Evolutionary conservation across 2,329 filamentous ascomycete species (phyloP).

Genomic region (Trichoderma pleuroti): DNA sequence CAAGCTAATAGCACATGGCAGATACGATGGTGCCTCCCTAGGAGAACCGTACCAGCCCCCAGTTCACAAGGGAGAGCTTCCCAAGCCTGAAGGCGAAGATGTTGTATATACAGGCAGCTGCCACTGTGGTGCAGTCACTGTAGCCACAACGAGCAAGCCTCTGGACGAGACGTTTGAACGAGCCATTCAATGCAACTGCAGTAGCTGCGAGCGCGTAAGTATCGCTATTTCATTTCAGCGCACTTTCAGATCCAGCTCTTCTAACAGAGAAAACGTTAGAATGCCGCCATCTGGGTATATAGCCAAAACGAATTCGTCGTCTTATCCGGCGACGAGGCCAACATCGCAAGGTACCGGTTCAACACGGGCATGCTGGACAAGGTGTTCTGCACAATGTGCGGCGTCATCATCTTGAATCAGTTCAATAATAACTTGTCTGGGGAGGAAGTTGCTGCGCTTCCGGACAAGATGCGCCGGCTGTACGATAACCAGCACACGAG

Average conservation of each 20-base stretch:
- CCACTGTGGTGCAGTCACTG: constrained; percentile 49
- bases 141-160: constrained; percentile 42
- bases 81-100: constrained; percentile 35
- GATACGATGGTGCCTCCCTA: constrained; percentile 37
- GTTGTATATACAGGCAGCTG: constrained; percentile 49
- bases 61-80: constrained; percentile 40
- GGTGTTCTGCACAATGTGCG: constrained; percentile 49
- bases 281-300: constrained; percentile 45
- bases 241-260: not conserved
- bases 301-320: constrained; percentile 38
- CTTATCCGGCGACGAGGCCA: constrained; percentile 37
- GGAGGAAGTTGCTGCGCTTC: constrained; percentile 35
- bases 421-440: constrained; percentile 28
- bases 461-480: constrained; percentile 25
- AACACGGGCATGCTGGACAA: constrained; percentile 33
- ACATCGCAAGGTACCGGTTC: constrained; percentile 40
- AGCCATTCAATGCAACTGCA: constrained; percentile 49
- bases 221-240: not conserved
- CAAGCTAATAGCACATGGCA: constrained; percentile 20
- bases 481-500: constrained; percentile 23
- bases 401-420: constrained; percentile 40
- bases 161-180: constrained; percentile 37
- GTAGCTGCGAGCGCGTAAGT: constrained; percentile 44
- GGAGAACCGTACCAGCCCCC: constrained; percentile 35
- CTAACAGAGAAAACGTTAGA: constrained; percentile 29